Evolutionary conservation across 148 eudicot genomes (phyloP).

Genomic region (Nepenthes mirabilis): DNA sequence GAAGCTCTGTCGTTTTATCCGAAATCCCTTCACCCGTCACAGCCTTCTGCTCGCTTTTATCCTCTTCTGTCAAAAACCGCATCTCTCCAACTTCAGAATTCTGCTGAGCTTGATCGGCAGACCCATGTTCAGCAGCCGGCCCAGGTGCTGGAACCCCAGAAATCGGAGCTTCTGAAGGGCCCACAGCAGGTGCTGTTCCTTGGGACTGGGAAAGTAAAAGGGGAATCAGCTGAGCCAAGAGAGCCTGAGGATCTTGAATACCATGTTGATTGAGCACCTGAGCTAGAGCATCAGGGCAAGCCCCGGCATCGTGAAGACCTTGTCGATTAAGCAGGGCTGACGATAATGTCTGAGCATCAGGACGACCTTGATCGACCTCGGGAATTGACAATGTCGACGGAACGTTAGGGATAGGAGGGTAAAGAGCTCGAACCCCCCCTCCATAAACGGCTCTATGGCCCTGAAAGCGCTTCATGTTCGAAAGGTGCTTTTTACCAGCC

Average conservation of each 20-base stretch:
- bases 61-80: too few species aligned
- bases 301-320: slow-evolving; percentile 18
- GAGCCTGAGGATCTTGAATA: slow-evolving; percentile 22
- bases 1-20: too few species aligned
- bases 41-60: too few species aligned
- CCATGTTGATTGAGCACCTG: slow-evolving; percentile 28
- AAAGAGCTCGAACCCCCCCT: slow-evolving; percentile 38
- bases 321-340: slow-evolving; percentile 11
- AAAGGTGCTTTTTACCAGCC: slow-evolving; percentile 57
- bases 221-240: slow-evolving; percentile 29
- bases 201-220: slow-evolving; percentile 21
- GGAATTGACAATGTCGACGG: slow-evolving; percentile 14
- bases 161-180: background rate
- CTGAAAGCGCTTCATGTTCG: slow-evolving; percentile 41
- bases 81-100: background rate
- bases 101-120: slow-evolving; percentile 3
- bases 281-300: slow-evolving; percentile 19
- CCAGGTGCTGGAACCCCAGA: background rate
- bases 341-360: too few species aligned
- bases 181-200: slow-evolving; percentile 16
- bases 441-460: slow-evolving; percentile 40
- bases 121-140: background rate
- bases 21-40: too few species aligned
- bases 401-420: slow-evolving; percentile 30
- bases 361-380: slow-evolving; percentile 12